Evolutionary conservation across 139 green algal species (phyloP).

Genomic region (Closterium sp.): DNA sequence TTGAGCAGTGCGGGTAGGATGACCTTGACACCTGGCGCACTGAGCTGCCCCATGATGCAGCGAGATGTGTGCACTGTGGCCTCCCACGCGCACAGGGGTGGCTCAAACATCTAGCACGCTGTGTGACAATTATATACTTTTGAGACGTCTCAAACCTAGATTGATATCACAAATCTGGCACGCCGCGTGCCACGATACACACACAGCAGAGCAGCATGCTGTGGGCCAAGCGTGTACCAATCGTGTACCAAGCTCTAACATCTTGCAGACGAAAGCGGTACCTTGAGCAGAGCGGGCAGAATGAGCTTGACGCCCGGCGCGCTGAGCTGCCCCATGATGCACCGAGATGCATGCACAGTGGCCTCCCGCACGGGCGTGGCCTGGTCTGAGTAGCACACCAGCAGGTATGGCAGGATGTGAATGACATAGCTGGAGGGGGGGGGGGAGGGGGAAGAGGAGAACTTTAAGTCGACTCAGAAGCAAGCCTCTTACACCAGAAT

Average conservation of each 20-base stretch:
- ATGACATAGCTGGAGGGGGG: constrained; percentile 76
- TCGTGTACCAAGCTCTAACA: no score
- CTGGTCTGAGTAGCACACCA: constrained; percentile 83
- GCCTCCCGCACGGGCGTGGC: background rate
- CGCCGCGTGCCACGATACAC: no score
- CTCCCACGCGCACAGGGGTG: constrained; percentile 64
- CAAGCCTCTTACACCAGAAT: no score
- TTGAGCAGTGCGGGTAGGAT: constrained; percentile 73
- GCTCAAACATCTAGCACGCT: no score
- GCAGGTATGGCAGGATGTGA: constrained; percentile 85
- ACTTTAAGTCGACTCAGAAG: no score
- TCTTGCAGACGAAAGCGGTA: no score
- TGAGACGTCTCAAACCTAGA: no score
- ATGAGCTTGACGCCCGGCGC: constrained; percentile 92
- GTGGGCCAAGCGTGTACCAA: no score
- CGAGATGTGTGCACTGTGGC: constrained; percentile 64
- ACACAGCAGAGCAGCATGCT: no score
- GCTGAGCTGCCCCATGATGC: constrained; percentile 93
- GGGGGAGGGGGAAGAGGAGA: no score
- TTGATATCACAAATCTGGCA: no score
- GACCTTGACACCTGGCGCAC: constrained; percentile 87
- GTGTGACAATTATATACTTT: no score
- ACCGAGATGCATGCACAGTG: constrained; percentile 58
- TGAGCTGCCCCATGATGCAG: constrained; percentile 72
- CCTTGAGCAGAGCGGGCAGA: constrained; percentile 65